Percentiles rank a stretch among this genome's conserved stretches.
phyloP scores from a whole-genome alignment of 2,329 filamentous ascomycete genomes.

The Cladosporium cucumerinum region DNA sequence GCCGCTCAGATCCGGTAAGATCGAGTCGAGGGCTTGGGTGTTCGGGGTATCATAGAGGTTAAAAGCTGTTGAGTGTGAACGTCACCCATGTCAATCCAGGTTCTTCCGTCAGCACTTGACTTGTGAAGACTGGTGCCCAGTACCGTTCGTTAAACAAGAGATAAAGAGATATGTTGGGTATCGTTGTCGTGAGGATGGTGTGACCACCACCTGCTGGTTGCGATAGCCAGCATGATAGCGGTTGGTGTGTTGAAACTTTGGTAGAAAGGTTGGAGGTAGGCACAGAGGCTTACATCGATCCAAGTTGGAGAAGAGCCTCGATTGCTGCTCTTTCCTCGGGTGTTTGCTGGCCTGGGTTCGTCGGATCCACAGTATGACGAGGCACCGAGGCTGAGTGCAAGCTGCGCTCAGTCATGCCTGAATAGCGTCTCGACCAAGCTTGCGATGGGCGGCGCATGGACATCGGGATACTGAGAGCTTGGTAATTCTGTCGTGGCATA shows the following conservation, averaged over 20 bases:
- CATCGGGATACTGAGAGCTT: constrained; percentile 30
- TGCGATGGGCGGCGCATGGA: constrained; percentile 26
- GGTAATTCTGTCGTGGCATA: constrained; percentile 28
- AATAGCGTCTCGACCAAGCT: constrained; percentile 27
- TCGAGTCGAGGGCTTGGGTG: neutral
- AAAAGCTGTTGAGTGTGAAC: constrained; percentile 21
- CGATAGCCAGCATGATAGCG: constrained; percentile 8
- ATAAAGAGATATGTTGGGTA: constrained; percentile 17
- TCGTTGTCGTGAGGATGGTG: constrained; percentile 7
- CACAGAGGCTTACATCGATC: constrained; percentile 55
- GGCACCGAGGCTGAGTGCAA: constrained; percentile 27
- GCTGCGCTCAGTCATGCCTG: constrained; percentile 19
- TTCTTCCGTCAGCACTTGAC: constrained; percentile 38
- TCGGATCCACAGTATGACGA: constrained; percentile 14
- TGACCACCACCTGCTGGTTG: neutral
- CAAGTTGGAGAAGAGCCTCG: constrained; percentile 75
- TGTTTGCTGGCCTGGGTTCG: constrained; percentile 37
- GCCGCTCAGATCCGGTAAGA: neutral
- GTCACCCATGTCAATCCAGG: constrained; percentile 39
- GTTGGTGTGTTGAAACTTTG: constrained; percentile 13
- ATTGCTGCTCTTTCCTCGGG: constrained; percentile 78
- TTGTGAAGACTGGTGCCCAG: constrained; percentile 34
- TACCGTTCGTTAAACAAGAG: constrained; percentile 23
- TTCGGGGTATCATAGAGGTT: constrained; percentile 19
- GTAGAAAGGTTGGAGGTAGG: neutral